These are phyloP conservation scores for Xanthoconium stramineum DNA, from an alignment of 768 basidiomycete genomes.

Conservation along the genomic window DNA sequence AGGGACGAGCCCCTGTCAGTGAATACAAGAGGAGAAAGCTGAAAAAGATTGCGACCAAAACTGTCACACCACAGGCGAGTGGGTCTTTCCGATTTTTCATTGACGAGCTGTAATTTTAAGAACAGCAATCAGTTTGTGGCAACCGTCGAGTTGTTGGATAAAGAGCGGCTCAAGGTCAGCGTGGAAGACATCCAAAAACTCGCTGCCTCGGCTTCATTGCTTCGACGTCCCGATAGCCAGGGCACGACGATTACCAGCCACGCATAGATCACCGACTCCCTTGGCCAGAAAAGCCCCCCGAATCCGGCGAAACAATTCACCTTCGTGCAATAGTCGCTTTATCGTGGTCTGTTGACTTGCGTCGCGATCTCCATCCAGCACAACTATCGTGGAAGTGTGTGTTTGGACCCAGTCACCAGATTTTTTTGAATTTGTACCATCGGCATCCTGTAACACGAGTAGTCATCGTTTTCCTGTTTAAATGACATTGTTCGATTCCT, in stretches of 20 bases:
- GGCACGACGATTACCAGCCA: background rate
- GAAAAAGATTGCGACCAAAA: conserved; percentile 10
- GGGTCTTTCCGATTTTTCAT: background rate
- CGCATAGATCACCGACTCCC: background rate
- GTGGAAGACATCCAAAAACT: conserved; percentile 17
- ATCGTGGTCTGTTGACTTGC: background rate
- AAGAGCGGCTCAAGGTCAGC: conserved; percentile 1
- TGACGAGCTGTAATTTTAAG: background rate
- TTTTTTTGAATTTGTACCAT: background rate
- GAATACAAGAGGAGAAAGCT: conserved; percentile 22
- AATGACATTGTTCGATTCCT: background rate
- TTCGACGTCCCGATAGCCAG: background rate
- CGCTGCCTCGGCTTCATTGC: conserved; percentile 6
- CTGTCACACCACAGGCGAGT: conserved; percentile 12
- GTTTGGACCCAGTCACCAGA: background rate
- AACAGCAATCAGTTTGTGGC: background rate
- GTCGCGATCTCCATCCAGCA: background rate
- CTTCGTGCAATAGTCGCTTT: background rate
- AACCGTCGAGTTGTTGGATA: background rate
- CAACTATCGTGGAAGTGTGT: background rate
- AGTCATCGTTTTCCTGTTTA: background rate
- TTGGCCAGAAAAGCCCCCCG: background rate
- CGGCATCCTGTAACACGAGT: background rate
- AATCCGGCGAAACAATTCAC: background rate
- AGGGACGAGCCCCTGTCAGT: conserved; percentile 22